phyloP scores from a whole-genome alignment of 768 basidiomycete species.

The Tephrocybe sp. region DNA sequence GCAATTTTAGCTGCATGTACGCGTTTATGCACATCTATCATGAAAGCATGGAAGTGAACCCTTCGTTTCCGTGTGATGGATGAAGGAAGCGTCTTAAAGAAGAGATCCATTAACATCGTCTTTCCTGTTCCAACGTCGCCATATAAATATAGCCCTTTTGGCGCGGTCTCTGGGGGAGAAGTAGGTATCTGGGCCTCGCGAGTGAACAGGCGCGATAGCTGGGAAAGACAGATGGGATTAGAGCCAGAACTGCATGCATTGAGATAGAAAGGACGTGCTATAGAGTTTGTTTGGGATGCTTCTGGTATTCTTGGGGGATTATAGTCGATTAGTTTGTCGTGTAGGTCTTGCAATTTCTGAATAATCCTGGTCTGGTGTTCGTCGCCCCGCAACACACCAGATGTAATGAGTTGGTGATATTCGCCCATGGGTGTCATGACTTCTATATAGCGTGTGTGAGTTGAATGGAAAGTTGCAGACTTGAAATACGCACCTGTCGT shows the following conservation, averaged over 20 bases:
- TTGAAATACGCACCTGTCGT: slow-evolving; percentile 5
- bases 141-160: slow-evolving; percentile 91
- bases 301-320: slow-evolving; percentile 62
- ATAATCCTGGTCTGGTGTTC: slow-evolving; percentile 84
- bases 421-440: slow-evolving; percentile 39
- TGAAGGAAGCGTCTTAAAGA: slow-evolving; percentile 78
- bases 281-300: slow-evolving; percentile 32
- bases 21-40: slow-evolving; percentile 97
- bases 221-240: not conserved
- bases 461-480: not conserved
- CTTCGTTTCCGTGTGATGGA: slow-evolving; percentile 71
- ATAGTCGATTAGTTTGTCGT: slow-evolving; percentile 70
- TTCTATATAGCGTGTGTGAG: slow-evolving; percentile 20
- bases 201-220: slow-evolving; percentile 49
- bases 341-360: slow-evolving; percentile 73
- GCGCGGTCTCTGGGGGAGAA: slow-evolving; percentile 50
- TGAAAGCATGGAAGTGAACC: slow-evolving; percentile 98
- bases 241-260: slow-evolving; percentile 24
- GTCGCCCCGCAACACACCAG: slow-evolving; percentile 65
- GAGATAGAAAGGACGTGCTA: slow-evolving; percentile 28
- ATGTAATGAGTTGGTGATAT: slow-evolving; percentile 44
- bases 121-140: slow-evolving; percentile 98
- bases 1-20: slow-evolving; percentile 77
- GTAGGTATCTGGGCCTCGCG: slow-evolving; percentile 34
- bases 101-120: slow-evolving; percentile 99